Conservation (phyloP, 2,329 filamentous ascomycete genomes). For the Corynespora cassiicola region DNA sequence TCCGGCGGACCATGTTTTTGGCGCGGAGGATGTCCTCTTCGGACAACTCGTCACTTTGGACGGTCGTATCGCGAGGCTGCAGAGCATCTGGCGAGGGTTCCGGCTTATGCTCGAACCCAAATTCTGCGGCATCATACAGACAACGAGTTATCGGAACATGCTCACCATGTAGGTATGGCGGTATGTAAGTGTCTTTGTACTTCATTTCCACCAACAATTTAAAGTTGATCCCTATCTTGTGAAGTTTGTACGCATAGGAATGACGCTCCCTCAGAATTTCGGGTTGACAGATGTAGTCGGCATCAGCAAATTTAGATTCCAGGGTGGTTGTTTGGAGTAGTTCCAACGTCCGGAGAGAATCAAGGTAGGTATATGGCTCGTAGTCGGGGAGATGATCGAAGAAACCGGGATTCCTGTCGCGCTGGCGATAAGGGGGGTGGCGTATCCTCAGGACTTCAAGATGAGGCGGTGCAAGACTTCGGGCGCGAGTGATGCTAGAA, state of each 20-base stretch:
- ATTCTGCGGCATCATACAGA: conserved; percentile 54
- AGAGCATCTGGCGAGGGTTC: neutral
- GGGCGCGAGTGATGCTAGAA: conserved; percentile 30
- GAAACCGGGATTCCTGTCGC: conserved; percentile 18
- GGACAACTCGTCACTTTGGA: conserved; percentile 31
- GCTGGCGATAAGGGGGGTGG: no score
- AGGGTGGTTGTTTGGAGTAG: conserved; percentile 28
- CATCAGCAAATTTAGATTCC: conserved; percentile 10
- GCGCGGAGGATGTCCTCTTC: conserved; percentile 19
- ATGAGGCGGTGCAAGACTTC: conserved; percentile 34
- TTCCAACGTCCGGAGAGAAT: conserved; percentile 34
- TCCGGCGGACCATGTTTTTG: conserved; percentile 15
- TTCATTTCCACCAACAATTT: conserved; percentile 34
- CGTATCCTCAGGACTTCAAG: conserved; percentile 34
- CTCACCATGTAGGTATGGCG: conserved; percentile 41
- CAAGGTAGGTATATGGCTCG: conserved; percentile 29
- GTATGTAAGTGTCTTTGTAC: conserved; percentile 27
- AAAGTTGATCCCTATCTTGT: conserved; percentile 32
- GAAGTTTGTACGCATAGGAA: conserved; percentile 30
- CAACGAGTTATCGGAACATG: conserved; percentile 24
- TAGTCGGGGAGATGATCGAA: conserved; percentile 35
- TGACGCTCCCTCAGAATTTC: conserved; percentile 35
- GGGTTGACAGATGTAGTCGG: conserved; percentile 29
- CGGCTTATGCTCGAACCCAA: conserved; percentile 37
- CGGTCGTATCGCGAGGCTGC: no score